Evolutionary conservation across 2,329 filamentous ascomycete genomes (phyloP).

Genomic region (Aureobasidium subglaciale): DNA sequence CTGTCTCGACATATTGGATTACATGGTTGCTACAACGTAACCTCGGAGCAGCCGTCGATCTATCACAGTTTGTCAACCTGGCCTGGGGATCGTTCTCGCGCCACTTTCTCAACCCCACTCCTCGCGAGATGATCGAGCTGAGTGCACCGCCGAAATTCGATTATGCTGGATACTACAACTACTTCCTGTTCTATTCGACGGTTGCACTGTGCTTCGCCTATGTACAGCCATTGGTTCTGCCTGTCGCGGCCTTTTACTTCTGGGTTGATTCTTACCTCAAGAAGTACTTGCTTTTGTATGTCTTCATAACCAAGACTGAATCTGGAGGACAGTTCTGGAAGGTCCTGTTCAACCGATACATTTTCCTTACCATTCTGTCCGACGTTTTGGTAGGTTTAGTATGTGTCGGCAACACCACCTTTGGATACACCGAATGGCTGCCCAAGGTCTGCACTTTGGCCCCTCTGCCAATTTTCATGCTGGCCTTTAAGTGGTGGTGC

Average conservation of each 20-base stretch:
- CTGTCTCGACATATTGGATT: constrained; percentile 86
- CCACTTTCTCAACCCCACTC: constrained; percentile 80
- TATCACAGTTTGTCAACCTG: constrained; percentile 81
- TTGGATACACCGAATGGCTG: constrained; percentile 39
- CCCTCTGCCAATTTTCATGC: constrained; percentile 70
- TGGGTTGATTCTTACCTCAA: constrained; percentile 79
- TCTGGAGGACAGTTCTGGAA: constrained; percentile 92
- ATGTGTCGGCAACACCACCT: constrained; percentile 57
- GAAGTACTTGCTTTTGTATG: constrained; percentile 86
- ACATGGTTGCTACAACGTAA: constrained; percentile 90
- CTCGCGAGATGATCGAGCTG: constrained; percentile 82
- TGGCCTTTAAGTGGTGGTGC: constrained; percentile 85
- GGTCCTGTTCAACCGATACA: constrained; percentile 82
- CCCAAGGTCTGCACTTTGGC: constrained; percentile 60
- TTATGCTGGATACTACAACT: constrained; percentile 96
- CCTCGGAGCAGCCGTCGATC: constrained; percentile 83
- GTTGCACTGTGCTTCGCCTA: constrained; percentile 78
- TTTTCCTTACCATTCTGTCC: constrained; percentile 72
- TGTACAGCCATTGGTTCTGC: constrained; percentile 79
- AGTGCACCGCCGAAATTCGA: constrained; percentile 90
- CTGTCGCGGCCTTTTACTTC: constrained; percentile 86
- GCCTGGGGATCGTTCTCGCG: constrained; percentile 78
- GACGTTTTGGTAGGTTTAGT: constrained; percentile 73
- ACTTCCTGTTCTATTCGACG: constrained; percentile 90
- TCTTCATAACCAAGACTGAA: constrained; percentile 94